A percentile compares a stretch with the other conserved stretches of the same genome.
Conservation (phyloP, 2,329 filamentous ascomycete species). For the Cytospora mali region DNA sequence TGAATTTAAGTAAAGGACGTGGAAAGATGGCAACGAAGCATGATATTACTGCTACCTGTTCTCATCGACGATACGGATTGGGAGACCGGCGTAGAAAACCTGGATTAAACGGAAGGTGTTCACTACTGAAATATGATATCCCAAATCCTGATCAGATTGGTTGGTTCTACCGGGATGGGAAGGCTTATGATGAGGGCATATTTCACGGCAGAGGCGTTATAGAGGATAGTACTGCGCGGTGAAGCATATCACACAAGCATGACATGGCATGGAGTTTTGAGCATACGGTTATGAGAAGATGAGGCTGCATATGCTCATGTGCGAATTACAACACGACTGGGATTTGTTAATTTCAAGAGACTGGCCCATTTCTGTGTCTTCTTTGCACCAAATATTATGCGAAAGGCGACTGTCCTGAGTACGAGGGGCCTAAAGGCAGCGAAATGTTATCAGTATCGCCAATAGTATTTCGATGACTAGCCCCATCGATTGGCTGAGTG, state of each 20-base stretch:
- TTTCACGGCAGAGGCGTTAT: neutral
- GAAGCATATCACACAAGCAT: neutral
- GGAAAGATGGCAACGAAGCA: neutral
- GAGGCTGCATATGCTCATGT: constrained; percentile 2
- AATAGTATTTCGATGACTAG: neutral
- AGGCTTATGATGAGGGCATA: neutral
- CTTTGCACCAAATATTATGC: neutral
- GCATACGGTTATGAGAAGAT: neutral
- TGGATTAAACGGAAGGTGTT: constrained; percentile 4
- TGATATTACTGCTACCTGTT: constrained; percentile 12
- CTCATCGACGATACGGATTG: neutral
- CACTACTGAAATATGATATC: neutral
- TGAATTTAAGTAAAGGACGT: neutral
- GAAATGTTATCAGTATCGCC: neutral
- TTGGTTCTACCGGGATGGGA: neutral
- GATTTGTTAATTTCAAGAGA: neutral
- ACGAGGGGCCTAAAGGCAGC: neutral
- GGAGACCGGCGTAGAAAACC: too few relatives aligned
- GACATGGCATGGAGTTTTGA: constrained; percentile 13
- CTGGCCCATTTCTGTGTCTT: neutral
- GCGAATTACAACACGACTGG: neutral
- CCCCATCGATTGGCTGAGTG: too few relatives aligned
- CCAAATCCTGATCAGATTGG: neutral
- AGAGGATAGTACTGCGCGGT: neutral
- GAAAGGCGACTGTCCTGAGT: neutral